Percentiles rank a stretch among this genome's conserved stretches.
These are phyloP conservation scores for Colletotrichum cuscutae DNA, from an alignment of 2,329 filamentous ascomycete species.

Conservation along the genomic window DNA sequence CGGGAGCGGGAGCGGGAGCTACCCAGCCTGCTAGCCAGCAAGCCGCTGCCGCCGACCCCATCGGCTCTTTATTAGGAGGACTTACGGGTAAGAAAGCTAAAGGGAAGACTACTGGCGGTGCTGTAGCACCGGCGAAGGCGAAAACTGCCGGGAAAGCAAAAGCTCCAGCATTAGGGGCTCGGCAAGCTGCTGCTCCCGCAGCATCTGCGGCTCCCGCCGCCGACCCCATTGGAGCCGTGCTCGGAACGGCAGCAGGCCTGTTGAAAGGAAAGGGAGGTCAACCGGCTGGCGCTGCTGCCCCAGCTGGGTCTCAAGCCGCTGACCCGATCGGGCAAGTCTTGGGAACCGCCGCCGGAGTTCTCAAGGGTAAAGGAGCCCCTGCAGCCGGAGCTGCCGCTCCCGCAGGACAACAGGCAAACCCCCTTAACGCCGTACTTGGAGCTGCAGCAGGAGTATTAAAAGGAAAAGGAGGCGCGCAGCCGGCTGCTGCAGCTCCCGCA, in stretches of 20 bases:
- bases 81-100: constrained; percentile 15
- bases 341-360: constrained; percentile 24
- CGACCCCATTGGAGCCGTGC: constrained; percentile 12
- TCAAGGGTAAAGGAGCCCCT: constrained; percentile 25
- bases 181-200: constrained; percentile 20
- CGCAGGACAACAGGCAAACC: constrained; percentile 11
- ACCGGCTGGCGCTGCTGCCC: constrained; percentile 26
- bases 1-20: background rate
- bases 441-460: constrained; percentile 20
- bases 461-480: constrained; percentile 18
- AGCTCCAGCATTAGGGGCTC: constrained; percentile 1
- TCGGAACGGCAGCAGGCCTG: constrained; percentile 19
- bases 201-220: background rate
- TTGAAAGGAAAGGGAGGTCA: constrained; percentile 23
- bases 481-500: constrained; percentile 8
- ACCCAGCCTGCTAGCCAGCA: background rate
- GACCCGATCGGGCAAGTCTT: constrained; percentile 12
- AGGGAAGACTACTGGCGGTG: constrained; percentile 1
- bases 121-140: constrained; percentile 9
- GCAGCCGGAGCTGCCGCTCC: constrained; percentile 12
- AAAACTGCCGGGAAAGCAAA: constrained; percentile 5
- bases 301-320: constrained; percentile 21
- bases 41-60: constrained; percentile 13
- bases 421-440: constrained; percentile 15
- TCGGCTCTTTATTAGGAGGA: constrained; percentile 7